A percentile compares a stretch with the other conserved stretches of the same genome.
phyloP scores from a whole-genome alignment of 2,329 filamentous ascomycete species.

The Beauveria sp. region DNA sequence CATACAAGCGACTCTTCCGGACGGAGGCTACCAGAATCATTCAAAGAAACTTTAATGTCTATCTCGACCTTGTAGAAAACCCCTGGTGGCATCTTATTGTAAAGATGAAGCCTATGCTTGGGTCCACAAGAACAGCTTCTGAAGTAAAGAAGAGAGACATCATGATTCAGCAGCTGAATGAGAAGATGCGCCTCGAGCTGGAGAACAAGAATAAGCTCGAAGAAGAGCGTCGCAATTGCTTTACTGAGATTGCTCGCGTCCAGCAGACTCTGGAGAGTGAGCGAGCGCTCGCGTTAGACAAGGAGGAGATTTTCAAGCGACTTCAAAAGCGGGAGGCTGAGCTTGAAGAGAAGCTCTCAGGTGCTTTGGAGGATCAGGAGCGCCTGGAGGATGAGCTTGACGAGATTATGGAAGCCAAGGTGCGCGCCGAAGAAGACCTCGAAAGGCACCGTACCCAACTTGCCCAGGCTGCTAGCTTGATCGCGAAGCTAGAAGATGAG shows the following conservation, averaged over 20 bases:
- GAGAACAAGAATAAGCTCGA: conserved; percentile 72
- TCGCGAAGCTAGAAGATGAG: conserved; percentile 76
- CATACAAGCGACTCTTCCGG: conserved; percentile 88
- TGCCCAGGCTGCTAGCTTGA: conserved; percentile 84
- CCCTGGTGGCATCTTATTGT: conserved; percentile 97
- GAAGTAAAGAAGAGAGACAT: conserved; percentile 95
- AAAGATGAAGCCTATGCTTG: conserved; percentile 90
- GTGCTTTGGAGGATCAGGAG: conserved; percentile 89
- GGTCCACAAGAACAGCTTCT: conserved; percentile 80
- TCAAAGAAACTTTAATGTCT: conserved; percentile 87
- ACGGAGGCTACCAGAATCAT: conserved; percentile 93
- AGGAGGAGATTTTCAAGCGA: conserved; percentile 98
- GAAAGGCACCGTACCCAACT: conserved; percentile 73
- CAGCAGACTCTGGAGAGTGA: conserved; percentile 95
- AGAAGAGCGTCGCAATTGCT: conserved; percentile 80
- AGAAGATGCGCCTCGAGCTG: conserved; percentile 71
- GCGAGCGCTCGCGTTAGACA: conserved; percentile 88
- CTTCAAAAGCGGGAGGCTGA: conserved; percentile 86
- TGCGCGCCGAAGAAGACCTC: conserved; percentile 76
- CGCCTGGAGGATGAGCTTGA: conserved; percentile 90
- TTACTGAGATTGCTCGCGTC: conserved; percentile 79
- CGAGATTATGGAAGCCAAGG: conserved; percentile 79
- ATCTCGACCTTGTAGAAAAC: conserved; percentile 80
- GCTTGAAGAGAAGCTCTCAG: conserved; percentile 84
- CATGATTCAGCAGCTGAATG: conserved; percentile 79